These are phyloP conservation scores for Malus sylvestris DNA, from an alignment of 306 rosid genomes.

Conservation along the genomic window DNA sequence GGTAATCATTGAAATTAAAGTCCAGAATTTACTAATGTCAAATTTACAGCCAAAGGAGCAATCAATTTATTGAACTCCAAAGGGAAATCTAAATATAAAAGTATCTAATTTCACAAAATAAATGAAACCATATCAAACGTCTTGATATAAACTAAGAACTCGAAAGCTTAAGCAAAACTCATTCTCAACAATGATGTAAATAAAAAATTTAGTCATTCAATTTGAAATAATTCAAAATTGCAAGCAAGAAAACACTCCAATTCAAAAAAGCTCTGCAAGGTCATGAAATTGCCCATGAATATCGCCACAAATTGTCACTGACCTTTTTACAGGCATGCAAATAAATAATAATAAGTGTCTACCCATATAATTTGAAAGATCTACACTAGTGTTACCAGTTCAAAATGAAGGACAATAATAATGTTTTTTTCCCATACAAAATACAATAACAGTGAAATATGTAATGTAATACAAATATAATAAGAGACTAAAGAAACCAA, in stretches of 20 bases:
- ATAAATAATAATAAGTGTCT: conserved; percentile 15
- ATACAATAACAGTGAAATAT: not conserved
- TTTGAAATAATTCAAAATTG: too few species aligned
- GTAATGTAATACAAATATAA: not conserved
- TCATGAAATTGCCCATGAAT: conserved; percentile 98
- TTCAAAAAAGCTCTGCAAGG: conserved; percentile 94
- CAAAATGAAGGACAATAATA: not conserved
- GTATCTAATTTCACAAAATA: not conserved
- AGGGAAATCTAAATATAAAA: not conserved
- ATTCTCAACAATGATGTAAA: too few species aligned
- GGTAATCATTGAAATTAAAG: too few species aligned
- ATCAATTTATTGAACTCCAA: not conserved
- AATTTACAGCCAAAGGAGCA: not conserved
- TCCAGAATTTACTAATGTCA: not conserved
- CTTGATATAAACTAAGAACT: too few species aligned
- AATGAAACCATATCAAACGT: not conserved
- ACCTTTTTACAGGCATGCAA: conserved; percentile 82
- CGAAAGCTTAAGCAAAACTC: too few species aligned
- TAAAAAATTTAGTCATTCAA: too few species aligned
- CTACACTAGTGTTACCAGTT: not conserved
- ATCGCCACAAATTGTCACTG: conserved; percentile 97
- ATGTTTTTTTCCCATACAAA: not conserved
- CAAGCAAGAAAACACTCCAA: conserved; percentile 35
- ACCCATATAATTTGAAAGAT: conserved; percentile 4
- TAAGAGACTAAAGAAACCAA: not conserved